Base-by-base conservation (phyloP, 805 yeast genomes). In the Priceomyces melissophilus region DNA sequence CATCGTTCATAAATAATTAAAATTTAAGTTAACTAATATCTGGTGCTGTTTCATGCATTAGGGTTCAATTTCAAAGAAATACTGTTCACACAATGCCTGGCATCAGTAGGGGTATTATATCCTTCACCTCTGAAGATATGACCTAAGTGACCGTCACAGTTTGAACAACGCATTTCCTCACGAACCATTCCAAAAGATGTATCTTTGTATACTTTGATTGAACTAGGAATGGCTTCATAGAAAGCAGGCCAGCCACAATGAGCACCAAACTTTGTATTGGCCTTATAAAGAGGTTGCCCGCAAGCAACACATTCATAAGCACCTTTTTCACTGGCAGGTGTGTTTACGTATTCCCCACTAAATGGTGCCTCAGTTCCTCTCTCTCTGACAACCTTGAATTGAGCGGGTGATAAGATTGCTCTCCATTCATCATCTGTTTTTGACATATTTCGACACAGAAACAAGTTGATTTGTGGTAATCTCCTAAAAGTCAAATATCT, bases 191-290 rank as follows among this genome's bases (percentile, higher is more conserved):
- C 98, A 37, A 67, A 63, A 6, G 82, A 61, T 0, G 42, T 53
- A 60, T 93, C 99, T 13, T 68, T 72, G 43, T 75, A 63, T 10
- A 83, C 70, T 14, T 62, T 72, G 30, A 93, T 73, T 4, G 96
- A 73, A 0, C 89, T 90, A 0, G 96, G 95, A 30, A 87, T 68
- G 1, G 95, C 96, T 43, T 87, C 84, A 61, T 83, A 91, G 62
- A 93, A 93, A 0, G 96, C 90, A 1, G 99, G 99, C 99, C 99
- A 93, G 2, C 99, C 99, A 62, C 99, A 93, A 40, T 88, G 88
- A 10, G 96, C 79, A 43, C 84, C 82, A 54, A 93, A 93, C 61
- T 93, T 91, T 3, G 96, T 76, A 26, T 74, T 68, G 23, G 96
- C 81, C 45, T 75, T 75, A 62, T 93, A 93, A 25, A 93, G 65